A percentile compares a stretch with the other conserved stretches of the same genome.
phyloP scores from a whole-genome alignment of 805 yeast genomes.

The Debaryomyces maramus region DNA sequence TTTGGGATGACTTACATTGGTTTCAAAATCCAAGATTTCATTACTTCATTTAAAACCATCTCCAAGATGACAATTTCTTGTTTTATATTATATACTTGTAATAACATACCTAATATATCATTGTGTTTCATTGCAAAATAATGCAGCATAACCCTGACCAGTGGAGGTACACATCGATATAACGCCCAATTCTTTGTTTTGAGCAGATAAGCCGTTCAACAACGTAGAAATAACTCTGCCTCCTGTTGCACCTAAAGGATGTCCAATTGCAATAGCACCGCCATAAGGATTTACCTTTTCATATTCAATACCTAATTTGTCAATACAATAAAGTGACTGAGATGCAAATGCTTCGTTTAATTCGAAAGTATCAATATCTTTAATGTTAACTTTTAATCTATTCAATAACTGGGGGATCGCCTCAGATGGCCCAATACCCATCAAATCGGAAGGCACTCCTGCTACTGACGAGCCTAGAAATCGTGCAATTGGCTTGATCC shows the following conservation, averaged over 20 bases:
- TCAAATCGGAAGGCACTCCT: slow-evolving; percentile 35
- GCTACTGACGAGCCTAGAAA: slow-evolving; percentile 30
- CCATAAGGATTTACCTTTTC: slow-evolving; percentile 41
- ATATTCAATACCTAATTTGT: slow-evolving; percentile 24
- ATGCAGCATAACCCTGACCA: slow-evolving; percentile 40
- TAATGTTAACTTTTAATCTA: slow-evolving; percentile 22
- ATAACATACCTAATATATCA: neutral
- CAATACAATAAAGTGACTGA: slow-evolving; percentile 28
- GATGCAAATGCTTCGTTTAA: slow-evolving; percentile 41
- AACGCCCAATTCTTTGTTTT: slow-evolving; percentile 33
- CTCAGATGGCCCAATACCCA: slow-evolving; percentile 38
- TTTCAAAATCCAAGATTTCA: too few species aligned
- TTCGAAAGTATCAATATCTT: slow-evolving; percentile 31
- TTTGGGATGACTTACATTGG: too few species aligned
- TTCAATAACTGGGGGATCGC: slow-evolving; percentile 28
- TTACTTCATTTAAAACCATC: too few species aligned
- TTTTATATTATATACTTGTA: neutral
- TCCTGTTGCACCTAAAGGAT: slow-evolving; percentile 64
- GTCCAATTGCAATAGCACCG: slow-evolving; percentile 19
- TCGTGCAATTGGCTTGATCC: slow-evolving; percentile 30
- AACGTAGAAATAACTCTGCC: slow-evolving; percentile 42
- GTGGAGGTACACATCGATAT: slow-evolving; percentile 44
- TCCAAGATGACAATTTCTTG: neutral
- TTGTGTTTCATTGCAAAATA: slow-evolving; percentile 25
- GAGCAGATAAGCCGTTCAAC: slow-evolving; percentile 29